These are phyloP conservation scores for Paraurostyla sp. DNA, from an alignment of 73 alveolate genomes.

Conservation along the genomic window DNA sequence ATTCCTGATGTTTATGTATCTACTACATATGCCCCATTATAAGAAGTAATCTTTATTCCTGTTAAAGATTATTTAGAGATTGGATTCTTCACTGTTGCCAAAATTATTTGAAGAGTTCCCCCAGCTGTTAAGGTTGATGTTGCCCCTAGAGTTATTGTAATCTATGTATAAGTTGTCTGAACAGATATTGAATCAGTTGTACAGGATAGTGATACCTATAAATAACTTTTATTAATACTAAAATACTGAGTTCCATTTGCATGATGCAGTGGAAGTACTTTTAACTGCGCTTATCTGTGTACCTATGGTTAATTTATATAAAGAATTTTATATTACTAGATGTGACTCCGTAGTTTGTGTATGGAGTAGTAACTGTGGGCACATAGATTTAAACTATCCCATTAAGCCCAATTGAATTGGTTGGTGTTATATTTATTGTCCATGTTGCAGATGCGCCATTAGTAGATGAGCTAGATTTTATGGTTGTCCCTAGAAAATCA, in stretches of 20 bases:
- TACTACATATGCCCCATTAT: neutral
- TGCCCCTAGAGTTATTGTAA: neutral
- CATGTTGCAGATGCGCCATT: constrained; percentile 32
- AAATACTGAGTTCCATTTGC: constrained; percentile 13
- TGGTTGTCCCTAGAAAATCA: neutral
- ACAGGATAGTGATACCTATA: neutral
- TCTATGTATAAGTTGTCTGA: neutral
- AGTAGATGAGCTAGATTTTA: neutral
- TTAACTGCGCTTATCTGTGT: neutral
- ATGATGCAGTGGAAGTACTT: neutral
- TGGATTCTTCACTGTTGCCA: constrained; percentile 8
- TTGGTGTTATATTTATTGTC: neutral
- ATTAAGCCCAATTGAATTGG: neutral
- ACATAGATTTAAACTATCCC: neutral
- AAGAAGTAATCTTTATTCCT: neutral
- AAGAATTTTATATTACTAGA: neutral
- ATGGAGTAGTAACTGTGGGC: neutral
- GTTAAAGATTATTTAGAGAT: neutral
- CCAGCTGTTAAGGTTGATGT: constrained; percentile 5
- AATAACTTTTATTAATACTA: neutral
- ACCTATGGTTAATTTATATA: neutral
- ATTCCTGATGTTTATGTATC: neutral
- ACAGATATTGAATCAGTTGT: neutral
- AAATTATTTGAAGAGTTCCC: neutral
- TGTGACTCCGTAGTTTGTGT: neutral